Percentiles rank a stretch among this genome's conserved stretches.
Evolutionary conservation across 2,329 filamentous ascomycete species (phyloP).

Genomic region (Ustilaginoidea virens): DNA sequence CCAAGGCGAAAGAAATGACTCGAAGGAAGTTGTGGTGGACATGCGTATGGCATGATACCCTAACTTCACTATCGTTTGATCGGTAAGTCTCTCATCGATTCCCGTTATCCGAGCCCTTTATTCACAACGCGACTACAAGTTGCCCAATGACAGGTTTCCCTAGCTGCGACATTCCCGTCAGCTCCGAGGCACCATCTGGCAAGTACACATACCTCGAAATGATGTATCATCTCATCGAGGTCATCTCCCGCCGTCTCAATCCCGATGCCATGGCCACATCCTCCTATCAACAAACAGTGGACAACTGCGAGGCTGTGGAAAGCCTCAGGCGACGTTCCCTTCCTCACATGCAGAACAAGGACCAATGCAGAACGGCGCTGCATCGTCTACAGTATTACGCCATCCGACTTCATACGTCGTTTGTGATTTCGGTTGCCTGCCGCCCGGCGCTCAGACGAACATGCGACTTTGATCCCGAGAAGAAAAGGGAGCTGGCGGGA

Average conservation of each 20-base stretch:
- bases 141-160: conserved; percentile 47
- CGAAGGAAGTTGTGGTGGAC: conserved; percentile 47
- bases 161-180: conserved; percentile 36
- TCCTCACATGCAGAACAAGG: conserved; percentile 40
- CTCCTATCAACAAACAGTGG: conserved; percentile 38
- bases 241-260: conserved; percentile 41
- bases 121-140: conserved; percentile 16
- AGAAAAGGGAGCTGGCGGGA: conserved; percentile 39
- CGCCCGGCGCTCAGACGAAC: conserved; percentile 44
- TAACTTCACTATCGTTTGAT: conserved; percentile 51
- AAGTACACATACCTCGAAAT: conserved; percentile 45
- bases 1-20: conserved; percentile 36
- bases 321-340: conserved; percentile 31
- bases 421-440: conserved; percentile 49
- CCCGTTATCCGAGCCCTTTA: too few relatives aligned
- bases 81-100: conserved; percentile 23
- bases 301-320: conserved; percentile 40
- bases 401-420: conserved; percentile 48
- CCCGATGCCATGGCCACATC: conserved; percentile 35
- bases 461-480: conserved; percentile 30
- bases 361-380: conserved; percentile 46
- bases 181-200: conserved; percentile 23
- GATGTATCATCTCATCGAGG: conserved; percentile 48
- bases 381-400: conserved; percentile 49
- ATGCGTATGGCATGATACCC: conserved; percentile 50